Base-by-base conservation (phyloP, 495 filamentous ascomycete species). In the Aspergillus nidulans region DNA sequence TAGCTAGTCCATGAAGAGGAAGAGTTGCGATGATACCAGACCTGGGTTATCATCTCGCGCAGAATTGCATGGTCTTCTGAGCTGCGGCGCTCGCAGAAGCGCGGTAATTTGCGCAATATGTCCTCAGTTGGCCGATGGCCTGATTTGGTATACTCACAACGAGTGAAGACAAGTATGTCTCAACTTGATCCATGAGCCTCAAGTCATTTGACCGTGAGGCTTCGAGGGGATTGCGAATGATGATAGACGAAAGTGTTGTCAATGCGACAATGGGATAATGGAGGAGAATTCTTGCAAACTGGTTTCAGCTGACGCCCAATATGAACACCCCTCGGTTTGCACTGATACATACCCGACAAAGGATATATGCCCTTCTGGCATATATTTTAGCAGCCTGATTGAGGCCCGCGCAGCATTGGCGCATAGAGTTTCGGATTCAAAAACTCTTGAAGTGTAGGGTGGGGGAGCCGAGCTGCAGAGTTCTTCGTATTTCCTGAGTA, bases 241-340 rank as follows among this genome's bases (percentile, higher is more conserved):
- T 57, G 36, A 46, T 43, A 8, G 42, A 57, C 6, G 61, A 59
- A 45, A 63, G 61, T 6, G 57, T 59, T 39, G 53, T 57, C 34
- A 58, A 53, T 9, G 61, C 61, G 6, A 63, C 50, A 1, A 59
- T 57, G 15, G 61, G 57, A 51, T 63, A 63, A 41, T 63, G 47
- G 15, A 60, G 36, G 0, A 56, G 32, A 13, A 59, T 52, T 23
- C 61, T 63, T 26, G 3, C 12, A 44, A 24, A 18, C 10, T 19
- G 47, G 51, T 30, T 48, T 16, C n/a, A 38, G 21, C 15, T 7
- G 21, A 15, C 9, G n/a, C 13, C 15, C 36, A 15, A 4, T 16
- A 45, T n/a, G 5, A 10, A 12, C 18, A 13, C 9, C 10, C 12
- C 10, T 24, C 28, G 3, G 28, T 26, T 3, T 4, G 26, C 15